Conservation (phyloP, 78 protist species). For the Speleostelium caveatum region DNA sequence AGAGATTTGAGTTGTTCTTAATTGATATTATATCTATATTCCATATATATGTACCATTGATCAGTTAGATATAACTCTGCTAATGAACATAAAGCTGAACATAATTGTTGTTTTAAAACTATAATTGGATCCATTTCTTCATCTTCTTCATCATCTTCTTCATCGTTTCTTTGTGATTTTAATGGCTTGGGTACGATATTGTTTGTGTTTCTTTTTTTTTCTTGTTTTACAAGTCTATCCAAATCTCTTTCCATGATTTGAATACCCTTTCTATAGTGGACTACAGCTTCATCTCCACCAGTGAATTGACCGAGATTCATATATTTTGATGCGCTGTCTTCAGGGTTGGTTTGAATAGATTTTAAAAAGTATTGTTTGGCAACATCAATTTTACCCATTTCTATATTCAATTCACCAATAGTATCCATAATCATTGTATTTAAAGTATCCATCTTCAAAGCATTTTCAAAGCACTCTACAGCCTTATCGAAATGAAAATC, state of each 20-base stretch:
- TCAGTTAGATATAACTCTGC: conserved; percentile 80
- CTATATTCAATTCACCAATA: conserved; percentile 36
- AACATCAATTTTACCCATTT: conserved; percentile 16
- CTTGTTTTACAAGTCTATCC: not conserved
- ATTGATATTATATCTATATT: not conserved
- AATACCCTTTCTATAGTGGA: conserved; percentile 39
- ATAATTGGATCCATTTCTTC: conserved; percentile 30
- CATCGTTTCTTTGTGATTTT: not conserved
- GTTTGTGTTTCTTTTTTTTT: not conserved
- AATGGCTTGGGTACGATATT: conserved; percentile 7
- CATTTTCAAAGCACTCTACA: conserved; percentile 11
- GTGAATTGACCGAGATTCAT: conserved; percentile 64
- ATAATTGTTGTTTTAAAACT: conserved; percentile 39
- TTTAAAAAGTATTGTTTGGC: conserved; percentile 32
- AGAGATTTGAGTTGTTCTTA: not conserved
- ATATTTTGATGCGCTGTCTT: conserved; percentile 27
- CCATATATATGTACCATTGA: conserved; percentile 57
- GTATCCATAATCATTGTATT: conserved; percentile 36
- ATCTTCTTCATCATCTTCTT: conserved; percentile 37
- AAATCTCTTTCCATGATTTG: conserved; percentile 59
- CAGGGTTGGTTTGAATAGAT: conserved; percentile 40
- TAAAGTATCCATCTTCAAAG: conserved; percentile 21
- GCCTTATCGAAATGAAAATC: conserved; percentile 9
- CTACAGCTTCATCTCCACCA: conserved; percentile 66
- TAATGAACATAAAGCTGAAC: conserved; percentile 74